A percentile compares a stretch with the other conserved stretches of the same genome.
These are phyloP conservation scores for Tolypocladium amazonense DNA, from an alignment of 2,329 filamentous ascomycete species.

Conservation along the genomic window DNA sequence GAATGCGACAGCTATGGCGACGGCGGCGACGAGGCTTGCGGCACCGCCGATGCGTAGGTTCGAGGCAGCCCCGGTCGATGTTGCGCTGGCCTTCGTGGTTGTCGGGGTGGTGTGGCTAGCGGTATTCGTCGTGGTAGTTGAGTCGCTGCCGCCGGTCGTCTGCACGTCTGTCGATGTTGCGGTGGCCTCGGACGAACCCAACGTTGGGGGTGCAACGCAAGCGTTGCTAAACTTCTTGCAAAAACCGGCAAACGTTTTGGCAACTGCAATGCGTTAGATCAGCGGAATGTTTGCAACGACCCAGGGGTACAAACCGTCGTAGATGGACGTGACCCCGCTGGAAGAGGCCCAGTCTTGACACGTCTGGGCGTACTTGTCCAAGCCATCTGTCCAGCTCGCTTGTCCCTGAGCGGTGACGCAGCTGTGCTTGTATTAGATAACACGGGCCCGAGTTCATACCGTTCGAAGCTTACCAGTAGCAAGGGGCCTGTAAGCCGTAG, in stretches of 20 bases:
- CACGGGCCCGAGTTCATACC: rapidly evolving
- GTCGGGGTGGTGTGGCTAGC: not conserved
- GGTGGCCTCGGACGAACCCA: not conserved
- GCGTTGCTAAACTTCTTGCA: conserved; percentile 18
- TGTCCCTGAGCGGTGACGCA: conserved; percentile 10
- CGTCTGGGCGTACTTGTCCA: conserved; percentile 18
- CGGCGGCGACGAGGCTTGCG: conserved; percentile 11
- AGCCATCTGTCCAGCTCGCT: conserved; percentile 17
- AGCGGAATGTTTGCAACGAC: not conserved
- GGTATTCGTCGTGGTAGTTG: not conserved
- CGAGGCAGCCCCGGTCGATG: conserved; percentile 7
- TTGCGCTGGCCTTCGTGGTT: conserved; percentile 1
- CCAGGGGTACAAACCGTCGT: conserved; percentile 9
- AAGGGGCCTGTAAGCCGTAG: conserved; percentile 16
- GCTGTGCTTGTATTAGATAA: conserved; percentile 4
- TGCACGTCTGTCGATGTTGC: conserved; percentile 1
- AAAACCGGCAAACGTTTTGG: conserved; percentile 16
- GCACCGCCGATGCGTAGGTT: conserved; percentile 10
- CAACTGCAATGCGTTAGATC: conserved; percentile 13
- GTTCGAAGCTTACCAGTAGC: conserved; percentile 18
- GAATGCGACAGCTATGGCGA: conserved; percentile 12
- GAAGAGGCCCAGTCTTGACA: conserved; percentile 18
- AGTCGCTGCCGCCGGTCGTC: not conserved
- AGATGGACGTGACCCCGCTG: conserved; percentile 14
- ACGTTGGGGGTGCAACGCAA: conserved; percentile 10